Evolutionary conservation across 2,329 filamentous ascomycete genomes (phyloP).

Genomic region (Metarhizium anisopliae): DNA sequence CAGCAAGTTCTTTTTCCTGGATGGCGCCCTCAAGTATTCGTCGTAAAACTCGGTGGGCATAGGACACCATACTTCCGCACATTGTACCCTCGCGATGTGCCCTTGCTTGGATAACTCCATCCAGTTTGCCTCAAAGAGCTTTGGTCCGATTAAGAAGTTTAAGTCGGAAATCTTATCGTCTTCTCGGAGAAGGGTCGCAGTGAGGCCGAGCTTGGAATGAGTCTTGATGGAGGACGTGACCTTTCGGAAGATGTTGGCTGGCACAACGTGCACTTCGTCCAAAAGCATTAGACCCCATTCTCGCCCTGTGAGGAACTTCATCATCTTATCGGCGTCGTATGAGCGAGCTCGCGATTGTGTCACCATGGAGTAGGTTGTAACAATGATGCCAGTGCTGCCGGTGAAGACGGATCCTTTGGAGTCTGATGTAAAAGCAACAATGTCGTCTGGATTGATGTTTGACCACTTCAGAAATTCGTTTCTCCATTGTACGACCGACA

Average conservation of each 20-base stretch:
- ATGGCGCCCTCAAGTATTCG: slow-evolving; percentile 71
- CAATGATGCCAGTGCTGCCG: slow-evolving; percentile 88
- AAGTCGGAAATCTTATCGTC: slow-evolving; percentile 97
- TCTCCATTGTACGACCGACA: slow-evolving; percentile 96
- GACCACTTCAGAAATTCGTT: slow-evolving; percentile 98
- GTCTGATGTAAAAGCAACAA: slow-evolving; percentile 90
- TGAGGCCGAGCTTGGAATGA: slow-evolving; percentile 90
- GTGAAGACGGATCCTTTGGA: slow-evolving; percentile 74
- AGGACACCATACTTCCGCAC: slow-evolving; percentile 97
- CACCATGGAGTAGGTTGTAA: slow-evolving; percentile 99
- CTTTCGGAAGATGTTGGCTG: slow-evolving; percentile 90
- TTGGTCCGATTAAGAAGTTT: slow-evolving; percentile 95
- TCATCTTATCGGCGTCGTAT: slow-evolving; percentile 93
- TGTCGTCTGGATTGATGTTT: slow-evolving; percentile 84
- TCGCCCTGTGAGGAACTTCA: slow-evolving; percentile 79
- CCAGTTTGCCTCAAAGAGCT: slow-evolving; percentile 98
- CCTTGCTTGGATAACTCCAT: slow-evolving; percentile 96
- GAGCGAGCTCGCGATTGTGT: slow-evolving; percentile 80
- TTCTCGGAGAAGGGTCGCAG: slow-evolving; percentile 86
- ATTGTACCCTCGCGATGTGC: slow-evolving; percentile 94
- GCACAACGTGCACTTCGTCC: slow-evolving; percentile 96
- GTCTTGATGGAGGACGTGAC: slow-evolving; percentile 90
- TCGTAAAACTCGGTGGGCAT: slow-evolving; percentile 99
- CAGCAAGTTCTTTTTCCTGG: slow-evolving; percentile 42
- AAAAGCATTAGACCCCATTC: slow-evolving; percentile 98